Evolutionary conservation across 148 eudicot species (phyloP), one percentile per base, ranked within the genome.

Genomic region (Persicaria tinctoria): DNA sequence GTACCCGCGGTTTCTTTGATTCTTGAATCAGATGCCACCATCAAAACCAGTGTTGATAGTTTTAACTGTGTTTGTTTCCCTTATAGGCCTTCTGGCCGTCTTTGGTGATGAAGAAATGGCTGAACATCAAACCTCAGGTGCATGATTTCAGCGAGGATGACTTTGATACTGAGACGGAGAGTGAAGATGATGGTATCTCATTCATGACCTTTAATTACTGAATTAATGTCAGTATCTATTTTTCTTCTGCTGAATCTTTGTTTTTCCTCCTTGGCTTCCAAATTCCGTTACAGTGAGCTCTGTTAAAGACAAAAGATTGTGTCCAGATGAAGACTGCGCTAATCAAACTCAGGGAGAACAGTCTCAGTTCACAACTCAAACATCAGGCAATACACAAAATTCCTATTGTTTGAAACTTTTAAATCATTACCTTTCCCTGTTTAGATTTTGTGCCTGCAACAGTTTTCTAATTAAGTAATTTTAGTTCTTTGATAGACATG

Each of bases 11-110:
- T 20, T 57, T 46, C 41, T 64, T 38, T 7, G 27, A 56, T 51
- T 3, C 3, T 18, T 41, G 8, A 12, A 6, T 38, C 41, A 17
- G 57, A 9, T 16, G 10, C 16, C 57, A 9, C 16, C 57, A 9
- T 10, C 57, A 53, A 16, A 5, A 74, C 2, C 11, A 3, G 70
- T 77, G 46, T 53, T 12, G 55, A 9, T 3, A 11, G 38, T 14
- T 48, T 44, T 72, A 51, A 54, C 45, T 76, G 55, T 8, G 2
- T 17, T 17, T 47, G 11, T 47, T 71, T 71, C 73, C 16, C 12
- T 16, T 76, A 68, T 84, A 89, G 94, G 79, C 87, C 14, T 93
- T 88, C 79, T 91, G 97, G 98, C 95, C 97, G 0, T 91, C 98
- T 23, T 23, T 23, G 27, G 27, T 23, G 27, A 23, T 23, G 27